A percentile compares a stretch with the other conserved stretches of the same genome.
phyloP scores from a whole-genome alignment of 805 yeast genomes.

The Candida germanica region DNA sequence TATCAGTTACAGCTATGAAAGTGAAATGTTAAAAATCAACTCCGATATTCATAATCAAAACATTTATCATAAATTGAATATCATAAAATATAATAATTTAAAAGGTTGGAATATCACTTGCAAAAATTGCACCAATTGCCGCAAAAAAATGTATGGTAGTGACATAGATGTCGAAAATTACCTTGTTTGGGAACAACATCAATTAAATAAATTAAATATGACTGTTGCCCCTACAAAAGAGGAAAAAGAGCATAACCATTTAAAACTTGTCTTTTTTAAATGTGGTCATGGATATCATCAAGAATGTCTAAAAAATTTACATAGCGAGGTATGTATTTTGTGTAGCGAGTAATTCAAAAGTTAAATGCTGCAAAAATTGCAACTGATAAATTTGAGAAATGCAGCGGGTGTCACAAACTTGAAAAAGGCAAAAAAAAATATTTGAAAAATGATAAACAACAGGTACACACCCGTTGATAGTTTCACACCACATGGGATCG shows the following conservation, averaged over 20 bases:
- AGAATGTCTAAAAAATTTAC: slow-evolving; percentile 49
- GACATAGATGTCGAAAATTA: slow-evolving; percentile 49
- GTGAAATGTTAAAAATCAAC: slow-evolving; percentile 49
- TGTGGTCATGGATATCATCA: slow-evolving; percentile 68
- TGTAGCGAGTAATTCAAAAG: slow-evolving; percentile 16
- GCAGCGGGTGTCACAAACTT: no score
- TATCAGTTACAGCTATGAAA: slow-evolving; percentile 62
- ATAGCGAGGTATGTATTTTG: slow-evolving; percentile 24
- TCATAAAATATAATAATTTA: slow-evolving; percentile 38
- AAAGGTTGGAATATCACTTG: slow-evolving; percentile 59
- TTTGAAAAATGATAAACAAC: no score
- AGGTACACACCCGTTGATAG: no score
- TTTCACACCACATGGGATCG: no score
- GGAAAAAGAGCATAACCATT: slow-evolving; percentile 14
- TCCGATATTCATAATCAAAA: slow-evolving; percentile 55
- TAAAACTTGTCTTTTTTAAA: slow-evolving; percentile 51
- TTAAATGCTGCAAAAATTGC: no score
- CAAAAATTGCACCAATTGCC: slow-evolving; percentile 72
- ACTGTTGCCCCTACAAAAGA: not conserved
- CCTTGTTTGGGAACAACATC: slow-evolving; percentile 55
- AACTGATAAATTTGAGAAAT: no score
- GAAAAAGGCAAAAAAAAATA: no score
- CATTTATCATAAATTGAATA: slow-evolving; percentile 45
- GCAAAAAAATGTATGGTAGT: slow-evolving; percentile 68
- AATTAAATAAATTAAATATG: slow-evolving; percentile 11